Percentiles rank a stretch among this genome's conserved stretches.
Conservation (phyloP, 202 grass and related monocot species). For the Carex arenaria region DNA sequence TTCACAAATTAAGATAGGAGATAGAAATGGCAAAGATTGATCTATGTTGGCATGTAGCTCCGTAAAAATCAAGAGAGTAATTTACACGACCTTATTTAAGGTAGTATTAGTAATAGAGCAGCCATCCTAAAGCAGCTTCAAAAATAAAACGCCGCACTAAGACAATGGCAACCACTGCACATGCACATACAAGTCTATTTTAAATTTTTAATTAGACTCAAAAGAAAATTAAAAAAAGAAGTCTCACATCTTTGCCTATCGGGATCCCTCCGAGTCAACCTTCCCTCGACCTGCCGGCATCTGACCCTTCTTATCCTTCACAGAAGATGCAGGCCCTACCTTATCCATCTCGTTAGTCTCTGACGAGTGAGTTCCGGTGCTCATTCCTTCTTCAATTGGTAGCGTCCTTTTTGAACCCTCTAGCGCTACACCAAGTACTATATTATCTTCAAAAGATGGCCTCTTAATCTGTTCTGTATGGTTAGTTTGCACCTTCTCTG, state of each 20-base stretch:
- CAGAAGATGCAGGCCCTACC: slow-evolving; percentile 36
- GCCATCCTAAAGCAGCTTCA: slow-evolving; percentile 18
- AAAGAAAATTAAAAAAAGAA: background rate
- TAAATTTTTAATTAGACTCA: background rate
- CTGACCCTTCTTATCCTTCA: slow-evolving; percentile 53
- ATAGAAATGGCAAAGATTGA: background rate
- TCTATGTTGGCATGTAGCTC: background rate
- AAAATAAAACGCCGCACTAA: slow-evolving; percentile 27
- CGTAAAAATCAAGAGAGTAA: background rate
- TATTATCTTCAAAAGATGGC: slow-evolving; percentile 80
- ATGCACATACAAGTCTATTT: background rate
- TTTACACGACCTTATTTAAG: slow-evolving; percentile 15
- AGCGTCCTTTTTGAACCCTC: slow-evolving; percentile 88
- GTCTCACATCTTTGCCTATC: slow-evolving; percentile 29
- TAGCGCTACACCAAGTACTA: slow-evolving; percentile 86
- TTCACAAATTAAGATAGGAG: background rate
- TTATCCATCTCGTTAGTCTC: slow-evolving; percentile 57
- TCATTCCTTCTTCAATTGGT: slow-evolving; percentile 76
- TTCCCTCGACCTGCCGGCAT: slow-evolving; percentile 38
- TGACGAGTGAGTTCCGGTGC: slow-evolving; percentile 35
- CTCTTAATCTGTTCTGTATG: slow-evolving; percentile 28
- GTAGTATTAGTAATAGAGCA: slow-evolving; percentile 10
- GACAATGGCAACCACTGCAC: background rate
- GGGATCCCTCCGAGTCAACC: slow-evolving; percentile 42
- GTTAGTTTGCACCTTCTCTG: slow-evolving; percentile 37